Evolutionary conservation across 345 rosid genomes (phyloP).

Genomic region (Xanthoceras sorbifolium): DNA sequence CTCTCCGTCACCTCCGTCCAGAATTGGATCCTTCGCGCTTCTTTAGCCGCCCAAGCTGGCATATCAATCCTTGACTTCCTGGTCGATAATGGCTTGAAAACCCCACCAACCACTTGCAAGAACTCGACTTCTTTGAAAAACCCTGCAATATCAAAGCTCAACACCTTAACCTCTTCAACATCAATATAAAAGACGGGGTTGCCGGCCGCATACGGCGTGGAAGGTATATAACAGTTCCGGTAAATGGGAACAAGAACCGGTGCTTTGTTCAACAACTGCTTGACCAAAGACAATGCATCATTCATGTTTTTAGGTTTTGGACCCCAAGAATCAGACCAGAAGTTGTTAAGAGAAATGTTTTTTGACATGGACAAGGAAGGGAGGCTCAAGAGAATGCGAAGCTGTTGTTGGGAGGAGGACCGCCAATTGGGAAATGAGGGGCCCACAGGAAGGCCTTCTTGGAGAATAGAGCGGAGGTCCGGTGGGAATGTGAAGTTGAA

Average conservation of each 20-base stretch:
- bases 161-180: slow-evolving; percentile 44
- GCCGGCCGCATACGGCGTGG: slow-evolving; percentile 55
- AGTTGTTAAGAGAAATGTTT: slow-evolving; percentile 41
- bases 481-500: slow-evolving; percentile 72
- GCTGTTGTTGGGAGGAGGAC: slow-evolving; percentile 62
- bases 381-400: slow-evolving; percentile 50
- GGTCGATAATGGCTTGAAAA: background rate
- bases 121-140: slow-evolving; percentile 56
- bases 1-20: slow-evolving; percentile 83
- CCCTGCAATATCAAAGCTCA: slow-evolving; percentile 62
- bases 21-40: slow-evolving; percentile 49
- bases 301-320: slow-evolving; percentile 34
- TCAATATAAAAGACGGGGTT: slow-evolving; percentile 73
- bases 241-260: slow-evolving; percentile 73
- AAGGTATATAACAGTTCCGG: slow-evolving; percentile 62
- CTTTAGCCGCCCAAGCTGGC: slow-evolving; percentile 66
- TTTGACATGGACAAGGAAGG: slow-evolving; percentile 52
- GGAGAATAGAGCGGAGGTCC: slow-evolving; percentile 85
- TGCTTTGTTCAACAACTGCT: slow-evolving; percentile 31
- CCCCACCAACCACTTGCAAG: slow-evolving; percentile 18
- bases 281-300: slow-evolving; percentile 34
- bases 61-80: slow-evolving; percentile 9
- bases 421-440: slow-evolving; percentile 83
- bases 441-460: slow-evolving; percentile 72
- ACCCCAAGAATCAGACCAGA: slow-evolving; percentile 87